Evolutionary conservation across 306 rosid species (phyloP), one percentile per base, ranked within the genome.

Genomic region (Ceratonia siliqua): DNA sequence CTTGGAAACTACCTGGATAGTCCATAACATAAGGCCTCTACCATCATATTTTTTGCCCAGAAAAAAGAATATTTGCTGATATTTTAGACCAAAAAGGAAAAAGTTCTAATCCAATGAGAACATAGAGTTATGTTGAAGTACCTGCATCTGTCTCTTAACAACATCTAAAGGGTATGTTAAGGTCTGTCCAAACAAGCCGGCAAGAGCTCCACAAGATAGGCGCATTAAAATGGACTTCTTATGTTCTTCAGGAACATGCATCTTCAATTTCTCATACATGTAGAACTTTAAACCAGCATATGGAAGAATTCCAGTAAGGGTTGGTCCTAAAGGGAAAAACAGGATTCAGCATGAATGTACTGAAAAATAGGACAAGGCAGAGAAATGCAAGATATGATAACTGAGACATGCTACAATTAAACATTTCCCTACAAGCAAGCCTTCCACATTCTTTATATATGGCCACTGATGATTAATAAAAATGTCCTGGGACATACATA

Each of bases 101-200:
- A 45, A 6, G 22, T 8, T 56, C 38, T 48, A 24, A n/a, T 15
- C 65, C 20, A 13, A 21, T 13, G 30, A 8, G 27, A 22, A 62
- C 20, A 62, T 62, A 48, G 30, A 35, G 45, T 62, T 14, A 48
- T 35, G 38, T 22, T 63, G 6, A 63, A 12, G 18, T 85, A 91
- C 98, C 98, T 94, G 99, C 99, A 94, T 92, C 72, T 94, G 99
- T 83, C 99, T 87, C 88, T 96, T 88, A 33, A 94, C 96, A 68
- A 94, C 99, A 76, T 94, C 99, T 77, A 94, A 75, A 27, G 99
- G 99, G 82, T 94, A 94, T 0, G 99, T 94, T 79, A 90, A 54
- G 13, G 99, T 94, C 87, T 94, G 99, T 70, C 99, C 99, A 78
- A 92, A 89, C 79, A 94, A 79, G 59, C 97, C 98, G 62, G 99